Base-by-base conservation (phyloP, 176 grass and related monocot genomes). In the Metroxylon sagu region DNA sequence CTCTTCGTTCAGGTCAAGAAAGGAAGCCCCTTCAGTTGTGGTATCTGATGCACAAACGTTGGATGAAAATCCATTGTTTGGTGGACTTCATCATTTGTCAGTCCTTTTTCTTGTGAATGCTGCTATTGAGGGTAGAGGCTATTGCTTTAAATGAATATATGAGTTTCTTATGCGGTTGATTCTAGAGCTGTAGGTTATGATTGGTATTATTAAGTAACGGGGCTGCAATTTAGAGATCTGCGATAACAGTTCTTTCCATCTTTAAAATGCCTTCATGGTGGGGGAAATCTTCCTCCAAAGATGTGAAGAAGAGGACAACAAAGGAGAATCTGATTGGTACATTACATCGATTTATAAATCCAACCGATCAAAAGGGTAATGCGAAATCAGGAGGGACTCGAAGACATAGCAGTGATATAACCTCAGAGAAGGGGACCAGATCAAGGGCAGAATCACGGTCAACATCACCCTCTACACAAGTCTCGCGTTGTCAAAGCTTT, bases 401-500 rank as follows among this genome's bases (percentile, higher is more conserved):
- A 54, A 83, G 66, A 71, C 73, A 25, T 71, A 59, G 75, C 21
- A 85, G 60, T 67, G 72, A 80, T 59, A 60, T 75, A 72, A 53
- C 66, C 50, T 76, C 59, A 62, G 93, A 86, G 18, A 97, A 91
- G 69, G 84, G 82, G 8, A 91, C 75, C 69, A 82, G 60, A 77
- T 97, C 93, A 49, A 88, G 84, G 19, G 80, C 84, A 66, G 84
- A 88, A 51, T 97, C 93, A 73, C 80, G 87, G 14, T 48, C 87
- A 62, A 91, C 93, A 70, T 97, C 93, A 28, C 93, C 93, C 14
- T 88, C 83, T 23, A 91, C 72, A 74, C 74, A 91, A 74, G 93
- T 92, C 54, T 82, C 87, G 53, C 87, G 93, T 66, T 97, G 93
- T 72, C 93, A 92, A 80, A 97, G 93, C 69, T 97, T 97, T 72